Evolutionary conservation across 2,329 filamentous ascomycete genomes (phyloP), one percentile per base, ranked within the genome.

Genomic region (Coccinonectria pachysandricola): DNA sequence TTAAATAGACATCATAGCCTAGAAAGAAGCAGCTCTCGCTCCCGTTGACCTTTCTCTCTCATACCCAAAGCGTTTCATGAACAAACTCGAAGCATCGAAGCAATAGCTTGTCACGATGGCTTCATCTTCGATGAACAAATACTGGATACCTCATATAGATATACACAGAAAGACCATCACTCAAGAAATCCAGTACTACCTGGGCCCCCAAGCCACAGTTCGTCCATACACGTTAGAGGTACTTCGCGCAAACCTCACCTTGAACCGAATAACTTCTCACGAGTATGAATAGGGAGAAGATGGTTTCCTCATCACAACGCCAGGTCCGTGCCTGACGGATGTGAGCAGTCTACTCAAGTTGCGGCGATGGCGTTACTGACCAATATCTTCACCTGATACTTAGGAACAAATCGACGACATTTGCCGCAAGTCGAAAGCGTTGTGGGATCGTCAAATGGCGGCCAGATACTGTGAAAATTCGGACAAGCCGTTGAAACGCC

Each of bases 341-440:
- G 70, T 74, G 52, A 63, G 68, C 43, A 21, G 24, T 17, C 19
- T 20, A 23, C 26, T 17, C 16, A 12, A 17, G n/a, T 16, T 19
- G 23, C 20, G 22, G 21, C 16, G 16, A 28, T 32, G 26, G 23
- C 12, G 30, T 26, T 30, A 28, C 36, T 46, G 31, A 48, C 42
- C 31, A 26, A 14, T 16, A 27, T 25, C 12, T 23, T 21, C 19
- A 19, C 14, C 8, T 17, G 6, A 16, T 24, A 15, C 12, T 42
- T 23, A 74, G 70, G 69, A 73, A 52, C 70, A 75, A 59, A 74
- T 75, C 37, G 68, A 75, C 43, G 70, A 75, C 40, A 71, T 75
- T 29, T 75, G 70, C 48, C 50, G 59, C 34, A 73, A 73, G 47
- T 73, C 69, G 18, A 68, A 60, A 35, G 65, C 71, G 28, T 54